Base-by-base conservation (phyloP, 2,329 filamentous ascomycete species). In the Epichloe aotearoae region DNA sequence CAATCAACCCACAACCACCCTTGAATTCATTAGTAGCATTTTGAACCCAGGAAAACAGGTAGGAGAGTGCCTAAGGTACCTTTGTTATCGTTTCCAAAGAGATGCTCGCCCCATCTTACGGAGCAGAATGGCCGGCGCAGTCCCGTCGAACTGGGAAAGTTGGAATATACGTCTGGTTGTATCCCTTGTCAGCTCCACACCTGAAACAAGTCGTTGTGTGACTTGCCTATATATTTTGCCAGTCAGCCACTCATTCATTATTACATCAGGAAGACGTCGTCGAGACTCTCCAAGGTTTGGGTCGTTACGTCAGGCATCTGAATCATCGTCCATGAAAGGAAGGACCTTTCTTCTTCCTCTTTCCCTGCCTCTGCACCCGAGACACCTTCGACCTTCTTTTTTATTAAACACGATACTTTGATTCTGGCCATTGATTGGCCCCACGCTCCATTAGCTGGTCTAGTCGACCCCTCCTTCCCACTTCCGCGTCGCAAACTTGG, bases 181-280 rank as follows among this genome's bases (percentile, higher is more conserved):
- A 2, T n/a, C 17, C 36, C 41, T 23, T 23, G 20, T 30, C 41
- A 26, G 23, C n/a, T n/a, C 26, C 26, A 46, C 10, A 19, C 43
- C 11, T 20, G 33, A 17, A 36, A 15, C 19, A 15, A 30, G 36
- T n/a, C 36, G 15, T 38, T 14, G 36, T 14, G 15, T 38, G 12
- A 14, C 12, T n/a, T n/a, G 15, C 15, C 12, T 14, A 5, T 14
- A 37, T 12, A 37, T 14, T 38, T 38, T n/a, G 15, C 36, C 36
- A 2, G 17, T 15, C 15, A 11, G 23, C 23, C 23, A 39, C 46
- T 15, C 17, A 43, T 43, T 19, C 17, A 43, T 49, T 37, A 43
- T 49, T 49, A 49, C 47, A 49, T 49, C 47, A 49, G 47, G 30
- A 43, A 49, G 39, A 49, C 47, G 39, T 49, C 39, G 46, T 15